Conservation (phyloP, 1,284 basidiomycete genomes). For the Boletus sp. region DNA sequence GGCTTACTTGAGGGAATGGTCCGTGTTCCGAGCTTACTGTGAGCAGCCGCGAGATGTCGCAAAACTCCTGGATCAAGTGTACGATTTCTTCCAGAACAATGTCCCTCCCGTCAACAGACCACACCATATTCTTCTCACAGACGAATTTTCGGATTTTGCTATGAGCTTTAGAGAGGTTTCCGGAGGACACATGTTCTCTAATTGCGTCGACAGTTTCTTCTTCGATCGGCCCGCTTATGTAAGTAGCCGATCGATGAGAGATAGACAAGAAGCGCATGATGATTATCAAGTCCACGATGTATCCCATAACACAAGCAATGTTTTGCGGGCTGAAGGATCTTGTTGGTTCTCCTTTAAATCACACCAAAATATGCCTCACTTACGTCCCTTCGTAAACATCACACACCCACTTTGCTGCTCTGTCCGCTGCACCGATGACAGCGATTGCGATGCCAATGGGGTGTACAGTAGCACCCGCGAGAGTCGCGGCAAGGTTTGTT, state of each 20-base stretch:
- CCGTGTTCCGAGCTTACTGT: background rate
- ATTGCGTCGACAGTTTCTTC: background rate
- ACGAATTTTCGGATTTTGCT: background rate
- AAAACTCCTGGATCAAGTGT: background rate
- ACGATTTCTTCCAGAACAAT: background rate
- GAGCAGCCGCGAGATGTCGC: background rate
- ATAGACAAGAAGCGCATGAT: background rate
- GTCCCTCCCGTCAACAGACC: background rate
- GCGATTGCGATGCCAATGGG: conserved; percentile 3
- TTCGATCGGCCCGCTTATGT: background rate
- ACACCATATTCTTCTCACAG: background rate
- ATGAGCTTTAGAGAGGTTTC: background rate
- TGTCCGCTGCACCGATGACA: conserved; percentile 3
- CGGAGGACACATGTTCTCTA: background rate
- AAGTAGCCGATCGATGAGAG: background rate
- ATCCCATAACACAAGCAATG: background rate
- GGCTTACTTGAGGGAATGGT: background rate
- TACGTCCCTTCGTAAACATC: conserved; percentile 3
- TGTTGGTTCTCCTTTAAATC: background rate
- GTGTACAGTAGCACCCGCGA: conserved; percentile 7
- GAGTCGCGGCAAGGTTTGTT: background rate
- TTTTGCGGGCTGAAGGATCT: background rate
- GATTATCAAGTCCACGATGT: background rate
- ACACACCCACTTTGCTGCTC: conserved; percentile 13
- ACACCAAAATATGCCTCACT: background rate